Evolutionary conservation across 2,329 filamentous ascomycete species (phyloP), one percentile per base, ranked within the genome.

Genomic region (Colletotrichum tanaceti): DNA sequence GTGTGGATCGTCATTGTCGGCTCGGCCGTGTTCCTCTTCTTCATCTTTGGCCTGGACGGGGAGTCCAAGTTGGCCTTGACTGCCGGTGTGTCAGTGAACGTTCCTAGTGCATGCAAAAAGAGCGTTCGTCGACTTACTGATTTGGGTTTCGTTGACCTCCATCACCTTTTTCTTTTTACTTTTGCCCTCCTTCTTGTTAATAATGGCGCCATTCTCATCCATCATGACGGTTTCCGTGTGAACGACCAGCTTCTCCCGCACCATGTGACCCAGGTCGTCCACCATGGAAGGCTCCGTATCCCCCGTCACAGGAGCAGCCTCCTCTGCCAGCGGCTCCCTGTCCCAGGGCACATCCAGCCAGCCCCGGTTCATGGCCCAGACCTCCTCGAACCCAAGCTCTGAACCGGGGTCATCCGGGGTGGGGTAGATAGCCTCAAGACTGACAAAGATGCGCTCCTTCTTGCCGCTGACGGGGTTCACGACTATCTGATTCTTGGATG

Each of bases 1-100:
- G 96, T 99, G 76, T 98, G 94, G 72, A 99, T 88, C 0, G 96
- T 99, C 94, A 99, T 98, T 1, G 96, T 99, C n/a, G 94, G 93
- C 79, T 98, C 95, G 59, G 86, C 83, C 2, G 79, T 72, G 73
- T 90, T 90, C 77, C 92, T 96, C 78, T 93, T 93, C 72, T 90
- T 91, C 63, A 95, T 86, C 79, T 97, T 98, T 4, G 89, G 90
- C n/a, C 90, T 88, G 0, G 92, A 92, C 0, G 94, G 95, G 2
- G 95, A 98, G 75, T 96, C 93, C 63, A 98, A 84, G 74, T 98
- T 98, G 65, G 94, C 91, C 84, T 97, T 96, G 79, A 98, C 93
- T 96, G 73, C 4, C 70, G 38, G 46, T 10, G 16, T 65, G 73
- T 85, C 74, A 81, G 77, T 49, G 52, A 35, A 24, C 9, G 3